phyloP scores from a whole-genome alignment of 2,329 filamentous ascomycete species.

The Orbilia oligospora region DNA sequence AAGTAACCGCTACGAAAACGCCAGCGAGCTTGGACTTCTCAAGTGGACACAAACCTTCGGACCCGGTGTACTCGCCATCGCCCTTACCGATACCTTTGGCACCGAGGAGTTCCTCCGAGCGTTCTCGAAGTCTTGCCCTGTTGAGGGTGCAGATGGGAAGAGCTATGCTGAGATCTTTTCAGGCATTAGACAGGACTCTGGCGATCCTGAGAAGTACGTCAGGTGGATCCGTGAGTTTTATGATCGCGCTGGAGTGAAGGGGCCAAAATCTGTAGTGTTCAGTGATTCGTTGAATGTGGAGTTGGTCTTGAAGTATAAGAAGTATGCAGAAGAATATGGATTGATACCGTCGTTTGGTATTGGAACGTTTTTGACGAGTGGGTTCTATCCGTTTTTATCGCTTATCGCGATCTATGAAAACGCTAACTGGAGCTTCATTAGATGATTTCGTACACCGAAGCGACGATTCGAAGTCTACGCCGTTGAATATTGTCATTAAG shows the following conservation, averaged over 20 bases:
- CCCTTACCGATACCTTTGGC: slow-evolving; percentile 95
- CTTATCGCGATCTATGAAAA: background rate
- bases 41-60: slow-evolving; percentile 96
- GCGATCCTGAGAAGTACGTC: slow-evolving; percentile 84
- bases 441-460: slow-evolving; percentile 85
- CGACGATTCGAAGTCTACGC: slow-evolving; percentile 79
- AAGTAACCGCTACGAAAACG: slow-evolving; percentile 84
- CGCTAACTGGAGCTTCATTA: slow-evolving; percentile 63
- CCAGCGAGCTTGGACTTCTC: slow-evolving; percentile 85
- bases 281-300: slow-evolving; percentile 96
- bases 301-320: slow-evolving; percentile 89
- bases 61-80: slow-evolving; percentile 84
- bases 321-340: slow-evolving; percentile 81
- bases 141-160: slow-evolving; percentile 68
- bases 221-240: slow-evolving; percentile 86
- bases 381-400: slow-evolving; percentile 62
- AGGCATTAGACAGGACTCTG: slow-evolving; percentile 90
- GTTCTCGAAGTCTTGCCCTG: slow-evolving; percentile 78
- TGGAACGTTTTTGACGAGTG: slow-evolving; percentile 91
- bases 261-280: slow-evolving; percentile 91
- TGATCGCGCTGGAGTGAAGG: slow-evolving; percentile 71
- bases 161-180: slow-evolving; percentile 86
- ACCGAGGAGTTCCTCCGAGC: slow-evolving; percentile 88
- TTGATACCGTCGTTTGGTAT: slow-evolving; percentile 93
- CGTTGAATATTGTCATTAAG: slow-evolving; percentile 98